Evolutionary conservation across 164 flowering plant species (phyloP), one percentile per base, ranked within the genome.

Genomic region (Sextonia rubra): DNA sequence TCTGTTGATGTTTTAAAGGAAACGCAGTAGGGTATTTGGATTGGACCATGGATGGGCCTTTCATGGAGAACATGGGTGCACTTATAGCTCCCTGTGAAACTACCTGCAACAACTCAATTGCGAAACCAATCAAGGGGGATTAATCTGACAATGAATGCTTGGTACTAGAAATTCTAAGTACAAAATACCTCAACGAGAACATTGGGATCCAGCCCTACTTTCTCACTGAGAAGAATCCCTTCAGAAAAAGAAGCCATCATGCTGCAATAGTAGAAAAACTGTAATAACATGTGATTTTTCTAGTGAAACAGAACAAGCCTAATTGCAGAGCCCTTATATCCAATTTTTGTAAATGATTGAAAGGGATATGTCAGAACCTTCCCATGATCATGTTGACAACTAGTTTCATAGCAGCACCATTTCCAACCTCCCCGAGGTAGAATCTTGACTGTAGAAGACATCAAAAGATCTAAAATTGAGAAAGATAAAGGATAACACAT

Each of bases 361-460:
- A 15, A 17, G 7, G 12, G n/a, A 24, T 37, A 22, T 66, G 20
- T 30, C 70, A 30, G 47, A 30, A 94, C 98, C 98, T 92, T 83
- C 97, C 98, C 98, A 94, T 94, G 78, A 94, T 85, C 98, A 92
- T 94, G 85, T 94, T 94, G 71, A 94, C 95, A 47, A 94, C 93
- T 61, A 94, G 97, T 76, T 94, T 94, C 98, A 94, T 94, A 1
- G 98, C 97, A 75, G 98, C 98, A 77, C 98, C 98, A 78, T 94
- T 94, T 64, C 98, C 98, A 68, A 92, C 93, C 55, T 91, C 97
- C 30, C 97, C 98, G 65, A 92, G 93, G 84, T 79, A 92, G 80
- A 94, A 92, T 76, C 85, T 92, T 72, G 98, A 91, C 98, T 92
- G 86, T 60, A 76, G 58, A 44, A 74, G 61, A 52, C 67, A 73